phyloP scores from a whole-genome alignment of 2,329 filamentous ascomycete species.

The Claviceps africana region DNA sequence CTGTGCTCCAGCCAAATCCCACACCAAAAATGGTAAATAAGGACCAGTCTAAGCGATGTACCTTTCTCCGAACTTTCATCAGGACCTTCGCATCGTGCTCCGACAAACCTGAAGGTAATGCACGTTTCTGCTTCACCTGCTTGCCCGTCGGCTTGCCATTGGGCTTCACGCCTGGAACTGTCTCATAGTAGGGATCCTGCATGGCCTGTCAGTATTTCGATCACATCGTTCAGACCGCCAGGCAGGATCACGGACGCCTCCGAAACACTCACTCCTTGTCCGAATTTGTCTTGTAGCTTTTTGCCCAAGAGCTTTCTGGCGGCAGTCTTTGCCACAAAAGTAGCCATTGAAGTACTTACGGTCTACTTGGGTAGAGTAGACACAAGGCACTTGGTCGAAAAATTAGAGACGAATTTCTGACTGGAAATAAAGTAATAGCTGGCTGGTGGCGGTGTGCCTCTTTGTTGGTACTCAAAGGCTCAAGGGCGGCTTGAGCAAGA shows the following conservation, averaged over 20 bases:
- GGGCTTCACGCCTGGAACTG: constrained; percentile 59
- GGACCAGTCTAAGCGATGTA: constrained; percentile 73
- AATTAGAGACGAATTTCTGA: not conserved
- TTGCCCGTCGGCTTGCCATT: constrained; percentile 53
- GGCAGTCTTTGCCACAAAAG: constrained; percentile 37
- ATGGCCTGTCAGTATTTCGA: constrained; percentile 15
- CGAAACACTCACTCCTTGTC: constrained; percentile 31
- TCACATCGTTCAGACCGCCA: not conserved
- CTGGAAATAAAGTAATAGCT: not conserved
- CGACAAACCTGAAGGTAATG: constrained; percentile 69
- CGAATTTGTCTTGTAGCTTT: constrained; percentile 42
- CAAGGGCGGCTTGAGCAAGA: not conserved
- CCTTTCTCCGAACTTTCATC: constrained; percentile 71
- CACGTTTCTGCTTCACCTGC: constrained; percentile 72
- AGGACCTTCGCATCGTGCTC: constrained; percentile 69
- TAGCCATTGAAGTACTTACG: constrained; percentile 29
- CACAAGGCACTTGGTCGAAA: not conserved
- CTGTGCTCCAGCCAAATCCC: constrained; percentile 75
- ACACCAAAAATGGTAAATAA: constrained; percentile 72
- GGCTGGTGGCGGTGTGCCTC: not conserved
- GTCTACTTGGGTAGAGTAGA: not conserved
- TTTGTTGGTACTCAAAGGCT: not conserved
- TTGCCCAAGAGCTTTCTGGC: constrained; percentile 45
- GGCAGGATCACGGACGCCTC: not conserved
- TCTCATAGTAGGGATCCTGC: constrained; percentile 83